Conservation (phyloP, 139 green algal species). For the Mesotaenium endlicherianum region DNA sequence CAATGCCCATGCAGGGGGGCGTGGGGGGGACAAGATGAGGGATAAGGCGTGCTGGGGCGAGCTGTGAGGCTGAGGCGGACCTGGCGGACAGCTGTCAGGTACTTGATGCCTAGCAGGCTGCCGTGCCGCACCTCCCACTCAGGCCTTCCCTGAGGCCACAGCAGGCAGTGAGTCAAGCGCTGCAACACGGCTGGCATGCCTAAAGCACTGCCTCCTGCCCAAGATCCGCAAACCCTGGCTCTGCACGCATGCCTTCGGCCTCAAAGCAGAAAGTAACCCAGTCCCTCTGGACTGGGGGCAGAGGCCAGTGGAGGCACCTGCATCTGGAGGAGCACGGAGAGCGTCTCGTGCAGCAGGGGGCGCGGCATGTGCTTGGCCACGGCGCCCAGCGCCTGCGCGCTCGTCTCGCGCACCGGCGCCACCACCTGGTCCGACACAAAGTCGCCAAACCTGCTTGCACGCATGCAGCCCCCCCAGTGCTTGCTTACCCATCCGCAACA, state of each 20-base stretch:
- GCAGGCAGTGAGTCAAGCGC: background rate
- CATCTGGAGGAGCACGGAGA: constrained; percentile 56
- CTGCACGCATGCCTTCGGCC: no score
- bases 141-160: constrained; percentile 4
- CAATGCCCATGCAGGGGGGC: no score
- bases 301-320: constrained; percentile 25
- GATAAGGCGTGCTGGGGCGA: no score
- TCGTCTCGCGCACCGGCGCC: constrained; percentile 89
- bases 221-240: no score
- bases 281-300: no score
- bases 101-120: constrained; percentile 86
- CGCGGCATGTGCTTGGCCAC: constrained; percentile 54
- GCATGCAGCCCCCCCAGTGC: background rate
- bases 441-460: constrained; percentile 71
- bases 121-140: constrained; percentile 70
- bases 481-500: no score
- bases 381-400: constrained; percentile 85
- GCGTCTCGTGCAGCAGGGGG: constrained; percentile 26
- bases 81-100: constrained; percentile 72
- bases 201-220: no score
- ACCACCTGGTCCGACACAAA: constrained; percentile 90
- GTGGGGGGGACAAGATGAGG: no score
- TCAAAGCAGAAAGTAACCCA: no score
- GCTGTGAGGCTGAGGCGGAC: no score
- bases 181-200: background rate